A percentile compares a stretch with the other conserved stretches of the same genome.
These are phyloP conservation scores for Phoma sp. DNA, from an alignment of 2,329 filamentous ascomycete genomes.

Conservation along the genomic window DNA sequence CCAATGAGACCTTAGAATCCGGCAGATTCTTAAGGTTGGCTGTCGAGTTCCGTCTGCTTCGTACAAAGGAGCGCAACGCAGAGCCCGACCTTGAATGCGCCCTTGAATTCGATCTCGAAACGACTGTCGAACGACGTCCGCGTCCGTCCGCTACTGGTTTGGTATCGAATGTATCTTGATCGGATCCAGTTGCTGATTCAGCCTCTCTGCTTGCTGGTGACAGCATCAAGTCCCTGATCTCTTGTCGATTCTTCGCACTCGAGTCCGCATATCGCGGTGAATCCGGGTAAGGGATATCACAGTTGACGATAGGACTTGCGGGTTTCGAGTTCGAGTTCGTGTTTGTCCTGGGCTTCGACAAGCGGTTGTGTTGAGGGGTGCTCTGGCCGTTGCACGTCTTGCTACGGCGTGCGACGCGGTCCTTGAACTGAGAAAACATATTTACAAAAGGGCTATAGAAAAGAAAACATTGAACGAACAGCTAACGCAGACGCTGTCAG, in stretches of 20 bases:
- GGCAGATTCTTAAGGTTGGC: constrained; percentile 31
- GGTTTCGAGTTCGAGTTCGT: constrained; percentile 32
- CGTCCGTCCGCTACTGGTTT: constrained; percentile 33
- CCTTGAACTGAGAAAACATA: constrained; percentile 31
- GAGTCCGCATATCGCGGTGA: constrained; percentile 36
- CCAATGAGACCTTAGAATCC: constrained; percentile 40
- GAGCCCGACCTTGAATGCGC: constrained; percentile 35
- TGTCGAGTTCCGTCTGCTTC: constrained; percentile 17
- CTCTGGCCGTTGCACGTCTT: constrained; percentile 44
- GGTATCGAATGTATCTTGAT: constrained; percentile 28
- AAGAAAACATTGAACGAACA: constrained; percentile 22
- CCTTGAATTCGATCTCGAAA: constrained; percentile 39
- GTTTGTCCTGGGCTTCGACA: constrained; percentile 47
- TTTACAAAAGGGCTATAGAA: constrained; percentile 13
- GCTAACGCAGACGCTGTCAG: constrained; percentile 6
- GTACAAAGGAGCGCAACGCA: constrained; percentile 28
- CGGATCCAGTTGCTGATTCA: constrained; percentile 18
- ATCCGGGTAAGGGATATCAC: constrained; percentile 30
- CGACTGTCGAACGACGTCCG: constrained; percentile 30
- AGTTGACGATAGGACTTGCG: constrained; percentile 20
- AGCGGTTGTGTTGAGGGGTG: constrained; percentile 33
- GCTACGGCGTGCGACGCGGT: constrained; percentile 19
- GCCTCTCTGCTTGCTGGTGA: constrained; percentile 37
- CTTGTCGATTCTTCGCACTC: constrained; percentile 36
- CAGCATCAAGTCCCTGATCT: constrained; percentile 38